Evolutionary conservation across 345 rosid genomes (phyloP), one percentile per base, ranked within the genome.

Genomic region (Lagerstroemia speciosa): DNA sequence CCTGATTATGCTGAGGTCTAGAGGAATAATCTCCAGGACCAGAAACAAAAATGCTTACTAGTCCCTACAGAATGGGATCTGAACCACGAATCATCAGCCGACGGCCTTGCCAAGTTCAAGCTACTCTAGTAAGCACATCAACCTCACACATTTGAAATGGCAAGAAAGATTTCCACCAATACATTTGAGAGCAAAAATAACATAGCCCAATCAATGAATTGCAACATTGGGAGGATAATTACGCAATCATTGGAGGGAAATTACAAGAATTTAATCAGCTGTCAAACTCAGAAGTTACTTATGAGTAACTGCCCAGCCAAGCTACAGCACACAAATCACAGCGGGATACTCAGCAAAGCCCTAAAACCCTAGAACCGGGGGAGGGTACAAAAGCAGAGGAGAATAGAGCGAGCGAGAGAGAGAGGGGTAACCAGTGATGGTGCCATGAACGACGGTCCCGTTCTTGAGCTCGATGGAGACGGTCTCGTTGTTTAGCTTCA

Each of bases 401-500:
- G 0, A 31, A 61, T 24, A 60, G 46, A 9, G 32, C 14, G 22
- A 1, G 66, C 41, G 50, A 55, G 31, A 37, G 30, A 73, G 33
- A 61, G 53, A 38, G 62, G 0, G 38, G 0, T 57, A 74, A 91
- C 99, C 99, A 75, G 96, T 91, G 72, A 94, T 88, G 72, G 96
- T 91, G 34, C 99, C 97, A 64, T 94, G 90, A 57, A 91, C 99
- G 30, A 89, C 80, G 65, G 97, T 94, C 69, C 96, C 97, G 52
- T 94, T 91, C 84, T 94, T 89, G 73, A 94, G 93, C 83, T 94
- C 99, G 67, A 94, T 88, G 68, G 97, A 91, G 7, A 91, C 97
- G 64, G 96, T 91, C 78, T 89, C 99, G 69, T 94, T 94, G 91
- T 87, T 94, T 76, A 94, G 48, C 85, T 94, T 94, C 99, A 94